Evolutionary conservation across 768 basidiomycete species (phyloP), one percentile per base, ranked within the genome.

Genomic region (Boletus sp.): DNA sequence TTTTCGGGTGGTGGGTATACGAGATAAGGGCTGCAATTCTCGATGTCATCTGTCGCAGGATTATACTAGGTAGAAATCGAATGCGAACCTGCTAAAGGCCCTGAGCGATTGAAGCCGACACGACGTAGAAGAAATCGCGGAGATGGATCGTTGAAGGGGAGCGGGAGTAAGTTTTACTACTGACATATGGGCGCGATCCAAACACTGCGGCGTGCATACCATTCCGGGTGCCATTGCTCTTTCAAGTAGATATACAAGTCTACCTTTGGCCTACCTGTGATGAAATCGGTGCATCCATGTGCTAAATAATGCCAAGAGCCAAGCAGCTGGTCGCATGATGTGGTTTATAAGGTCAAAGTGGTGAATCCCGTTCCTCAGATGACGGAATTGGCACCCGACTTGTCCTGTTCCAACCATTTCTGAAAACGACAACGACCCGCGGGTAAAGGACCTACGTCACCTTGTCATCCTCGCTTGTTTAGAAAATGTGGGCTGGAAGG

Each of bases 391-490:
- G 34, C 17, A 15, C 17, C 38, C 27, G 25, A 27, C 25, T 29
- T 43, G 43, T 25, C 50, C 13, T 44, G 30, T 42, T 52, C 34
- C n/a, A 35, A 34, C 39, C 27, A 32, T 41, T 44, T 13, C 14
- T 37, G 41, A 45, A 15, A 25, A 25, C 25, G 25, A 25, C 5
- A 25, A 25, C 25, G 30, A 27, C 25, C 51, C 45, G 47, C 56
- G 57, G 50, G 54, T 30, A 35, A 23, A 51, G 65, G 65, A 68
- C 65, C 65, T 44, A 64, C 1, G 61, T 51, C 66, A 67, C 66
- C 64, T 51, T 13, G 40, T 51, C 49, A 66, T 64, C 23, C n/a
- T 44, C 29, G 29, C 51, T 43, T 23, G 38, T 50, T 51, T 59
- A 47, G 53, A 56, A 48, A 30, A 35, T 23, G 44, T 32, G 47